phyloP scores from a whole-genome alignment of 768 basidiomycete genomes.

The Naganishia onofrii region DNA sequence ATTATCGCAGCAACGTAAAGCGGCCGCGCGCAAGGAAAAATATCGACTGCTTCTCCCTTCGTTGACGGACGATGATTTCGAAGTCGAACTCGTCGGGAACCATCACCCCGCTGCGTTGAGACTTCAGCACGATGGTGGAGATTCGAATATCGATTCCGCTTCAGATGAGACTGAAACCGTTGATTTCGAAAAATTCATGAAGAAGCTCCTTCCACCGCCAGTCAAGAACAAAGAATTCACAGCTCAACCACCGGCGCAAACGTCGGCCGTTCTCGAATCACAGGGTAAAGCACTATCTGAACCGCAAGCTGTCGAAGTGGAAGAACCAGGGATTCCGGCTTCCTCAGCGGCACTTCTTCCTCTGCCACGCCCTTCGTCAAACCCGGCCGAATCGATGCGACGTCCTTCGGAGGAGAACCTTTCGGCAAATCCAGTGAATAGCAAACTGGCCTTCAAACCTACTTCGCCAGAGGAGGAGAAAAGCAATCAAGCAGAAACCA shows the following conservation, averaged over 20 bases:
- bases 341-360: too few relatives aligned
- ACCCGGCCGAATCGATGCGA: neutral
- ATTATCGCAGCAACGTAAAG: neutral
- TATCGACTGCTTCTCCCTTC: neutral
- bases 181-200: neutral
- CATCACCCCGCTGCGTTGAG: neutral
- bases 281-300: neutral
- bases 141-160: neutral
- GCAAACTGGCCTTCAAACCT: neutral
- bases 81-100: neutral
- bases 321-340: neutral
- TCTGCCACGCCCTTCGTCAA: neutral
- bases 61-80: neutral
- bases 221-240: neutral
- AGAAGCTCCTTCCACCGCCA: neutral
- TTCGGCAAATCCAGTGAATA: neutral
- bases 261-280: neutral
- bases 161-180: neutral
- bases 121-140: neutral
- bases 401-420: neutral
- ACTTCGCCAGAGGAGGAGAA: neutral
- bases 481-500: neutral
- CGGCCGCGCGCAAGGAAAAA: neutral
- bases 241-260: neutral
- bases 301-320: neutral